Base-by-base conservation (phyloP, 768 basidiomycete genomes). In the Flagelloscypha sp. region DNA sequence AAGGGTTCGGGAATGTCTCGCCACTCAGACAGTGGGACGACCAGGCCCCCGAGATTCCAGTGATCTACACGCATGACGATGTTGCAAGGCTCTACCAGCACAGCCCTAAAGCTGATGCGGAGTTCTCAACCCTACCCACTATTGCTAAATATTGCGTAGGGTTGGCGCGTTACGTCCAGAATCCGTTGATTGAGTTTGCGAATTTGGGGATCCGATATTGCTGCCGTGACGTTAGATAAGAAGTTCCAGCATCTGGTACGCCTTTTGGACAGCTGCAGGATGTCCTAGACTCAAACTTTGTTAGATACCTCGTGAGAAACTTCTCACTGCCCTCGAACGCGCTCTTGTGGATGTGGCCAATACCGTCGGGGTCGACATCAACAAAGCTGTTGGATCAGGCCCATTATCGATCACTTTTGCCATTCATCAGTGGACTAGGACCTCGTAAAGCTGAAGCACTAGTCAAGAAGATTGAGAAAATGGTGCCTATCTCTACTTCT, bases 361-460 rank as follows among this genome's bases (percentile, higher is more conserved):
- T 59, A 79, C 78, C 50, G 81, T 93, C 42, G 95, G 95, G 20
- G 92, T 98, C 29, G 93, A 98, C 54, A 84, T 99, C 63, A 98
- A 99, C 55, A 82, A 84, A 20, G 87, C 89, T 22, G 80, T 90
- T 12, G 77, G n/a, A 78, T 2, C 89, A 97, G 55, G 48, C 78
- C 3, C 95, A 98, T 56, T 90, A 95, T 52, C 82, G 86, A 46
- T 72, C 81, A 34, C 70, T 97, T 21, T 68, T 99, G 7, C 92
- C 84, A 2, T 94, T 87, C 50, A 75, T 99, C 27, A 79, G 89
- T 49, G 95, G 95, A 10, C 68, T 99, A 33, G 95, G 95, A 6
- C 95, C 92, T 7, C 75, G 95, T 38, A 99, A 99, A 56, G 88
- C 92, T 4, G 81, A 88, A 45, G 73, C 74, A 5, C 54, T 98